A percentile compares a stretch with the other conserved stretches of the same genome.
Evolutionary conservation across 352 stramenopile species (phyloP).

Genomic region (Phytophthora aleatoria): DNA sequence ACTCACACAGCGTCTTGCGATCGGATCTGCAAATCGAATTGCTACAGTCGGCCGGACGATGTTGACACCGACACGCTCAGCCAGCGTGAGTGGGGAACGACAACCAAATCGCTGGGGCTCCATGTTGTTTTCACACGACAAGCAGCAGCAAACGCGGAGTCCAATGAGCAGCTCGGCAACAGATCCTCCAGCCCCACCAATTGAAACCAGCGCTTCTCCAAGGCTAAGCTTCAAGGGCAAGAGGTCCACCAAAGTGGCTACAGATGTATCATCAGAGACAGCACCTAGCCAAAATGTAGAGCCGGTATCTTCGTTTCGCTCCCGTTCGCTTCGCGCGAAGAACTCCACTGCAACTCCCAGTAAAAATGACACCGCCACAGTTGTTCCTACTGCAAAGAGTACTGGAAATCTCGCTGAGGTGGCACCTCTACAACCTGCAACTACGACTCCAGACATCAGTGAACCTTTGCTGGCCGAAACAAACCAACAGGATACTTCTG

Average conservation of each 20-base stretch:
- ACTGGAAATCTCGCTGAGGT: slow-evolving; percentile 10
- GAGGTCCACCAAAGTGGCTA: slow-evolving; percentile 18
- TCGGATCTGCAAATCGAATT: slow-evolving; percentile 31
- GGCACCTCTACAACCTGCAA: slow-evolving; percentile 3
- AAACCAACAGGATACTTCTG: slow-evolving; percentile 1
- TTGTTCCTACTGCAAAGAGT: slow-evolving; percentile 9
- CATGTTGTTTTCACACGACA: slow-evolving; percentile 38
- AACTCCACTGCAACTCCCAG: slow-evolving; percentile 1
- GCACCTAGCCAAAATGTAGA: slow-evolving; percentile 6
- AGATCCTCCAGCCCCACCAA: slow-evolving; percentile 10
- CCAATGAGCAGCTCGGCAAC: slow-evolving; percentile 31
- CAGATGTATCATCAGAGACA: slow-evolving; percentile 18
- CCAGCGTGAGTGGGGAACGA: slow-evolving; percentile 24
- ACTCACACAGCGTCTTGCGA: slow-evolving; percentile 38
- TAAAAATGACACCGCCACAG: slow-evolving; percentile 3
- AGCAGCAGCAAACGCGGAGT: slow-evolving; percentile 39
- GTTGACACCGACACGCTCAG: slow-evolving; percentile 28
- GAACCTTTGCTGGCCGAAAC: not conserved
- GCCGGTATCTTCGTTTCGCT: slow-evolving; percentile 11
- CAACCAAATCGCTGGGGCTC: slow-evolving; percentile 37
- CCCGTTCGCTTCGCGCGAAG: slow-evolving; percentile 11
- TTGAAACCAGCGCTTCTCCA: slow-evolving; percentile 12
- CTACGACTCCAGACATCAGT: not conserved
- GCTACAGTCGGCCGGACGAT: slow-evolving; percentile 27
- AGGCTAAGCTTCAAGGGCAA: slow-evolving; percentile 22